Evolutionary conservation across 2,329 filamentous ascomycete species (phyloP), one percentile per base, ranked within the genome.

Genomic region (Camillea tinctor): DNA sequence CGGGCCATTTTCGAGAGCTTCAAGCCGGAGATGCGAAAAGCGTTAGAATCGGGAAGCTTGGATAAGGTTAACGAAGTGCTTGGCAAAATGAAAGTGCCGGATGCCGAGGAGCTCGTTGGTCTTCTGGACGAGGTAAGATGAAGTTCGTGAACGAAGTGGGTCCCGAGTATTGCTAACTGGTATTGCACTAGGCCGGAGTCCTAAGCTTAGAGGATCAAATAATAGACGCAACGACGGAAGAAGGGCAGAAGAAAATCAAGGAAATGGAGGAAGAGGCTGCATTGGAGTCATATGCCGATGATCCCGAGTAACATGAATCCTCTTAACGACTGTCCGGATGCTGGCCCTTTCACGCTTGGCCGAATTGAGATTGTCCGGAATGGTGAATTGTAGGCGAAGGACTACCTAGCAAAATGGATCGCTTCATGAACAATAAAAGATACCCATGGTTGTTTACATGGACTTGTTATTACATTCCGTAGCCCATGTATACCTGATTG

Each of bases 181-280:
- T n/a, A 44, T 30, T 52, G 50, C 26, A 36, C 56, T 64, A 88
- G 78, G 92, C 92, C 17, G 92, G 91, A 44, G 94, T 97, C 81
- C 77, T 99, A 66, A 97, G 91, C 73, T 75, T 99, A 55, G 93
- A 98, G 74, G 88, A 97, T 72, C 88, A 96, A 54, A 92, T 99
- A 55, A 96, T 99, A 67, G 95, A 99, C 77, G 92, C 93, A 1
- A 99, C 93, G 52, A 96, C 94, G 2, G 89, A 93, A 72, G 88
- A 95, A 73, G 93, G 93, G 2, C 84, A 89, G 79, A 85, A 88
- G 73, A 88, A 88, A 72, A 81, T 94, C 68, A 89, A 90, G 77
- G 86, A 93, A 66, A 84, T 96, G 61, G 88, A 92, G 74, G 81
- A 84, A 23, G 79, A 84, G 64, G 82, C 72, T 4, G 75, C 75